phyloP scores from a whole-genome alignment of 441 rosid genomes.

The Jatropha podagrica region DNA sequence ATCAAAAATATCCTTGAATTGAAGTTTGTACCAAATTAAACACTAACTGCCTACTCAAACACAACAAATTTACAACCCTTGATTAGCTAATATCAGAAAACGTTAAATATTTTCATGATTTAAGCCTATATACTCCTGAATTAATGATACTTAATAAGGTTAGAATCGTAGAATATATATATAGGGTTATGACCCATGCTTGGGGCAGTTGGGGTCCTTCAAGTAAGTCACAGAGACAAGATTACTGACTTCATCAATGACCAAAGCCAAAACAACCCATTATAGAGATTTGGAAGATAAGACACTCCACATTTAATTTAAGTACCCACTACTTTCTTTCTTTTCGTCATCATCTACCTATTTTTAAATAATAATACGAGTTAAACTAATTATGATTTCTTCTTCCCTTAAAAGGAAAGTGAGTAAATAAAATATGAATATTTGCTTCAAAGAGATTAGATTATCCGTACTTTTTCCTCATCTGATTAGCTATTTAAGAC shows the following conservation, averaged over 20 bases:
- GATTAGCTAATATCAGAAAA: too few relatives aligned
- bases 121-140: neutral
- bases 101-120: too few relatives aligned
- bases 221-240: slow-evolving; percentile 23
- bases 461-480: slow-evolving; percentile 6
- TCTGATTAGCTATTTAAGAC: neutral
- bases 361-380: neutral
- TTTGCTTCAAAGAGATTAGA: neutral
- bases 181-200: slow-evolving; percentile 20
- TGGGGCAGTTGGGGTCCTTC: slow-evolving; percentile 6
- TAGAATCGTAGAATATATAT: neutral
- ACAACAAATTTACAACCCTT: too few relatives aligned
- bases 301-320: slow-evolving; percentile 21
- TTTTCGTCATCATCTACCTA: slow-evolving; percentile 11
- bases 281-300: slow-evolving; percentile 1
- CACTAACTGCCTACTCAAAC: neutral
- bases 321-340: slow-evolving; percentile 10
- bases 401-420: slow-evolving; percentile 45
- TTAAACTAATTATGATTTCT: slow-evolving; percentile 17
- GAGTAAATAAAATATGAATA: slow-evolving; percentile 5
- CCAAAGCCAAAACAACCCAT: slow-evolving; percentile 33
- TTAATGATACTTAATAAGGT: slow-evolving; percentile 3
- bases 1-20: neutral
- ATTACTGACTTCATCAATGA: slow-evolving; percentile 38
- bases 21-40: neutral